Evolutionary conservation across 2,329 filamentous ascomycete species (phyloP).

Genomic region (Paecilomyces sp.): DNA sequence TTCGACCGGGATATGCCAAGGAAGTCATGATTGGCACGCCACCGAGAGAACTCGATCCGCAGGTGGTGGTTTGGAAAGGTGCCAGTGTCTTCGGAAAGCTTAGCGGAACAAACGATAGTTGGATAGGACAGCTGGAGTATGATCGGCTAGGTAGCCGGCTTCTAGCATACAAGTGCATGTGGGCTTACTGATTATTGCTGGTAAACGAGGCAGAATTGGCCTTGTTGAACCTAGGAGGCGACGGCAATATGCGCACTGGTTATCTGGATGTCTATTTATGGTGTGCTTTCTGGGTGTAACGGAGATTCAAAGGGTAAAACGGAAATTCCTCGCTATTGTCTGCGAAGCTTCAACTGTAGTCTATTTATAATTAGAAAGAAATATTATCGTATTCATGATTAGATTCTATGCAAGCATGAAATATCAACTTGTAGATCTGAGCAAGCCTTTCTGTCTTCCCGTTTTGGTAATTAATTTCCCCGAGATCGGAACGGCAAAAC

Average conservation of each 20-base stretch:
- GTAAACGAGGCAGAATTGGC: not conserved
- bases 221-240: conserved; percentile 2
- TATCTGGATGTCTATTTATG: not conserved
- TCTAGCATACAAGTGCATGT: conserved; percentile 73
- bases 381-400: no score
- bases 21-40: conserved; percentile 59
- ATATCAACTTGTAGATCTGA: no score
- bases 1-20: conserved; percentile 56
- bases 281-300: not conserved
- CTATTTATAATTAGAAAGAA: no score
- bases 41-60: conserved; percentile 91
- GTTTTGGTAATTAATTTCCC: not conserved
- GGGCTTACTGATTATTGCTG: conserved; percentile 42
- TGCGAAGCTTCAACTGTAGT: not conserved
- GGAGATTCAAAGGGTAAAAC: not conserved
- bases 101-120: conserved; percentile 80
- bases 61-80: conserved; percentile 97
- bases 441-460: not conserved
- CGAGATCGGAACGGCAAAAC: conserved; percentile 1
- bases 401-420: no score
- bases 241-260: not conserved
- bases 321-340: not conserved
- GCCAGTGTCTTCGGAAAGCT: conserved; percentile 93
- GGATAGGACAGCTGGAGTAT: conserved; percentile 83
- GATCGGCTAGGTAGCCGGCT: conserved; percentile 75